A percentile compares a stretch with the other conserved stretches of the same genome.
phyloP scores from a whole-genome alignment of 768 basidiomycete species.

The Steccherinum ochraceum region DNA sequence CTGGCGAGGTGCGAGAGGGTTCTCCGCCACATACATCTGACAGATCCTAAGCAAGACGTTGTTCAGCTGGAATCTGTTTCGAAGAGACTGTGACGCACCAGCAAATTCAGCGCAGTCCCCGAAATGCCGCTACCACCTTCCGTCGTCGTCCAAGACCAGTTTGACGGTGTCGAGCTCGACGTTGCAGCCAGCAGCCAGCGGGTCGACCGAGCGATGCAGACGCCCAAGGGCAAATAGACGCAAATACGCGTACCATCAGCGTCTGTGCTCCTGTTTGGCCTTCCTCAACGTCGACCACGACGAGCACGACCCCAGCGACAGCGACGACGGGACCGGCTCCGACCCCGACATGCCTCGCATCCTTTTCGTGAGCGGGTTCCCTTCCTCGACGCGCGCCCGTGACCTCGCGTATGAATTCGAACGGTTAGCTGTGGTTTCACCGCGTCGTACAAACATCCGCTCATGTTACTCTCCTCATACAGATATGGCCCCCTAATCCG shows the following conservation, averaged over 20 bases:
- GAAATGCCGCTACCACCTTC: no score
- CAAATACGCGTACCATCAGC: background rate
- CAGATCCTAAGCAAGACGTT: background rate
- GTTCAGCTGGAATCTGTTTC: no score
- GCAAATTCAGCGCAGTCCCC: no score
- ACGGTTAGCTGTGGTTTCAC: slow-evolving; percentile 40
- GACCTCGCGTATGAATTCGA: slow-evolving; percentile 87
- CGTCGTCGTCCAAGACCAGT: no score
- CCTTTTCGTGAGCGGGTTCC: slow-evolving; percentile 83
- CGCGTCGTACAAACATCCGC: background rate
- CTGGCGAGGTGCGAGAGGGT: background rate
- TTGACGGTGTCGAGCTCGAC: no score
- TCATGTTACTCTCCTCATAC: slow-evolving; percentile 2
- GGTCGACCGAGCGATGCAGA: background rate
- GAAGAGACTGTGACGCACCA: no score
- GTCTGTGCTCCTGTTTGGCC: background rate
- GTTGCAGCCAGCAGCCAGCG: no score
- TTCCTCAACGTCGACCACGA: slow-evolving; percentile 22
- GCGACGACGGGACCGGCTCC: slow-evolving; percentile 5
- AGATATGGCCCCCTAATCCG: slow-evolving; percentile 81
- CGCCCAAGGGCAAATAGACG: background rate
- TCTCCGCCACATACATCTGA: background rate
- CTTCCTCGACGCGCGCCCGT: slow-evolving; percentile 73
- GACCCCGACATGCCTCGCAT: slow-evolving; percentile 60
- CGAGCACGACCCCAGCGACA: slow-evolving; percentile 9